Base-by-base conservation (phyloP, 306 rosid species). In the Lathyrus tuberosus region DNA sequence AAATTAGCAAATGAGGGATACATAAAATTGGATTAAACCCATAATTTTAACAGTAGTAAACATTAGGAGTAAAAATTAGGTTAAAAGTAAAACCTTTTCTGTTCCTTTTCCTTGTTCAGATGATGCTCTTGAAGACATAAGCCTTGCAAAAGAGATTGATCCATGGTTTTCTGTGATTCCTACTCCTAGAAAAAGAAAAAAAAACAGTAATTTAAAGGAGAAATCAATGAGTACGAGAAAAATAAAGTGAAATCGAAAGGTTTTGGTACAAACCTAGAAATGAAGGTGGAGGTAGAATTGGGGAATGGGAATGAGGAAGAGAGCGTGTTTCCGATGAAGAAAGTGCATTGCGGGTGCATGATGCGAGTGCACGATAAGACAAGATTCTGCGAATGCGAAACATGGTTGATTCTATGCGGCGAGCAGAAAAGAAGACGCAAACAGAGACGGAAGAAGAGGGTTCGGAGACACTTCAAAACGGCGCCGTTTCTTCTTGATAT, bases 51-150 rank as follows among this genome's bases (percentile, higher is more conserved):
- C 9, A 22, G 10, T 35, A 40, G 12, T 18, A 61, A 13, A 9
- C 9, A 20, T 20, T 20, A 20, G 22, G 22, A 20, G 26, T 24
- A 24, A 24, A 24, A 24, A 76, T 28, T 67, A 51, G 12, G 20
- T 47, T 30, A 30, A 71, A 77, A 73, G 4, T 61, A 31, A 72
- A 78, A 74, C 82, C 89, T 87, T 77, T 30, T 82, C 77, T 57
- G 73, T 3, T 24, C 0, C 33, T 63, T 30, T 5, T 22, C 78
- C 73, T 2, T 38, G 79, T 72, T 82, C 62, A 43, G 75, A 41
- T 38, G 89, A 82, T 69, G 96, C 81, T 67, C 63, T 78, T 12
- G 96, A 90, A 51, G 95, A 90, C 68, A 84, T 44, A 38, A 79
- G 56, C 67, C 88, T 81, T 41, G 78, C 65, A 24, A 74, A 77